Evolutionary conservation across 2,329 filamentous ascomycete species (phyloP).

Genomic region (Cladosporium austrohemisphaericum): DNA sequence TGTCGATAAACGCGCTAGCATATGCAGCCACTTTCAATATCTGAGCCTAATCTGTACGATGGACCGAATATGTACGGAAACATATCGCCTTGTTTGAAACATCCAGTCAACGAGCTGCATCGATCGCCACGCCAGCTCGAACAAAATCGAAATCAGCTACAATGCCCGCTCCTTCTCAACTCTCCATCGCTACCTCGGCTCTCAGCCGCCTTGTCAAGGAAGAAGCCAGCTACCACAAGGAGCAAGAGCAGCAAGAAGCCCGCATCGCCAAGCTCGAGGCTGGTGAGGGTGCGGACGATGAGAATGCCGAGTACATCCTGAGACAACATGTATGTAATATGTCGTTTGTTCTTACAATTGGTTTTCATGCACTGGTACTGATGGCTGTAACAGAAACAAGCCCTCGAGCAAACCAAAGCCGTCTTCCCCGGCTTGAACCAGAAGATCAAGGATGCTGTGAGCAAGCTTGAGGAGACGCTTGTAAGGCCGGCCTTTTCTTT

Average conservation of each 20-base stretch:
- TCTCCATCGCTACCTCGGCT: constrained; percentile 74
- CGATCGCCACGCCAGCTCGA: neutral
- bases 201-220: constrained; percentile 86
- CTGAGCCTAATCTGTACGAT: no score
- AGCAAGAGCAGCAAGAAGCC: constrained; percentile 70
- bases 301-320: constrained; percentile 73
- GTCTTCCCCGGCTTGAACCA: constrained; percentile 69
- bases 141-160: constrained; percentile 15
- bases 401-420: constrained; percentile 80
- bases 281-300: constrained; percentile 46
- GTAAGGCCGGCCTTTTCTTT: constrained; percentile 49
- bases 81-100: no score
- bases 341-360: neutral
- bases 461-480: constrained; percentile 71
- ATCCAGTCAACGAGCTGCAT: neutral
- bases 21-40: no score
- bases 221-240: constrained; percentile 83
- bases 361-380: constrained; percentile 1
- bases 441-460: constrained; percentile 68
- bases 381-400: constrained; percentile 58
- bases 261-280: constrained; percentile 66
- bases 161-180: constrained; percentile 74
- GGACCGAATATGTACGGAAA: no score
- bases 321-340: constrained; percentile 72
- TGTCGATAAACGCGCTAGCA: no score